A percentile compares a stretch with the other conserved stretches of the same genome.
Evolutionary conservation across 495 filamentous ascomycete species (phyloP).

Genomic region (Hypoxylon cercidicola): DNA sequence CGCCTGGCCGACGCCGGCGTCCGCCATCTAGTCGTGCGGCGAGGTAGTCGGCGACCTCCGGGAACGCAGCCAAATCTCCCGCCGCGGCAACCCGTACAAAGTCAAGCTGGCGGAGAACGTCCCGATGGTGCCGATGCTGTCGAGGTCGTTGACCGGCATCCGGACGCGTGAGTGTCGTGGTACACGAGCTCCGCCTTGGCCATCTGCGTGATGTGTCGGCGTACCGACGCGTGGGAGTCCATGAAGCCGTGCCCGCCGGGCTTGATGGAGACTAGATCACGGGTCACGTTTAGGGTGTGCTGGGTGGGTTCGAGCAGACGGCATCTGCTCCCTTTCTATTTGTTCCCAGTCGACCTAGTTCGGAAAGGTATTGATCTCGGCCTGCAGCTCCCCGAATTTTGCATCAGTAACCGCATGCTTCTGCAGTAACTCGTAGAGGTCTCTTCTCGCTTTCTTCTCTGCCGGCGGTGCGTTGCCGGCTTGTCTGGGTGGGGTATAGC

Average conservation of each 20-base stretch:
- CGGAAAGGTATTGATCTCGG: conserved; percentile 73
- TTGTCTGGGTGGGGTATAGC: conserved; percentile 3
- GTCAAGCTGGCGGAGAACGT: conserved; percentile 73
- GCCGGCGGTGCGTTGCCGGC: conserved; percentile 14
- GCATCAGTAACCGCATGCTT: conserved; percentile 67
- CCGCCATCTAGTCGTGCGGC: conserved; percentile 69
- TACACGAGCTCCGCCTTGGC: conserved; percentile 65
- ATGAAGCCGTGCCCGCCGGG: conserved; percentile 73
- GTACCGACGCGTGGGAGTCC: conserved; percentile 77
- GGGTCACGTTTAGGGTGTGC: conserved; percentile 77
- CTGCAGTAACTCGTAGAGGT: conserved; percentile 70
- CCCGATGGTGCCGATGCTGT: conserved; percentile 74
- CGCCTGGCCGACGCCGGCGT: conserved; percentile 63
- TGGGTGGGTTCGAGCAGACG: conserved; percentile 81
- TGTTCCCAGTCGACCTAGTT: conserved; percentile 86
- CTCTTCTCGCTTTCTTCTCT: conserved; percentile 49
- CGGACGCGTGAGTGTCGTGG: conserved; percentile 67
- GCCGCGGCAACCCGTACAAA: conserved; percentile 71
- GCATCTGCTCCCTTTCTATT: conserved; percentile 73
- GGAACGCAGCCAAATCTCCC: too few species aligned
- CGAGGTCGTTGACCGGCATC: conserved; percentile 81
- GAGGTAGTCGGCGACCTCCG: conserved; percentile 73
- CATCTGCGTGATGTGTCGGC: conserved; percentile 71
- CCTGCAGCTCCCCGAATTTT: conserved; percentile 70
- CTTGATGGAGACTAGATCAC: conserved; percentile 70